Base-by-base conservation (phyloP, 164 flowering plant genomes). In the Kingdonia uniflora region DNA sequence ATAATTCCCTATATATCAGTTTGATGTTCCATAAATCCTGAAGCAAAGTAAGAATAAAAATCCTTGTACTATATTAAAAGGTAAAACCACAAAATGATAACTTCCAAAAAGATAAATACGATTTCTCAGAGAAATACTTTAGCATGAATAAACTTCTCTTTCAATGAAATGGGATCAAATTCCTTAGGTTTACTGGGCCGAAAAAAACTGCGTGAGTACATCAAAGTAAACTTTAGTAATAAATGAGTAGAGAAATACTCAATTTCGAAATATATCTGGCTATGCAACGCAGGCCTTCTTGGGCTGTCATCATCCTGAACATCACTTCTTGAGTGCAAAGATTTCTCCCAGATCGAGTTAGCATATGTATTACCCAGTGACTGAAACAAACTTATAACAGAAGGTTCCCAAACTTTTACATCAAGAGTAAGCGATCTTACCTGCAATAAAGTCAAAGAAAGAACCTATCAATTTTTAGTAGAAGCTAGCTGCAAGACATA, bases 341-440 rank as follows among this genome's bases (percentile, higher is more conserved):
- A 63, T 59, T 77, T 94, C 67, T 90, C 97, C 97, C 97, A 90
- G 42, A 87, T 58, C 43, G 91, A 81, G 68, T 86, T 90, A 26
- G 78, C 83, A 71, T 55, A 90, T 19, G 67, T 56, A 71, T 90
- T 90, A 37, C 97, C 97, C 71, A 90, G 74, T 26, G 97, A 80
- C 67, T 80, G 82, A 58, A 90, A 84, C 63, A 90, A 64, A 50
- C 63, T 51, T 65, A 90, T 73, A 46, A 90, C 87, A 56, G 95
- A 90, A 68, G 95, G 81, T 55, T 87, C 94, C 97, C 97, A 86
- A 19, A 76, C 94, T 69, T 82, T 90, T 15, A 90, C 95, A 75
- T 90, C 97, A 64, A 90, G 87, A 25, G 83, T 80, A 61, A 90
- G 70, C 20, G 97, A 90, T 61, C 97, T 81, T 42, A 90, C 95